These are phyloP conservation scores for Candida mesenterica DNA, from an alignment of 1,139 yeast species.

Conservation along the genomic window DNA sequence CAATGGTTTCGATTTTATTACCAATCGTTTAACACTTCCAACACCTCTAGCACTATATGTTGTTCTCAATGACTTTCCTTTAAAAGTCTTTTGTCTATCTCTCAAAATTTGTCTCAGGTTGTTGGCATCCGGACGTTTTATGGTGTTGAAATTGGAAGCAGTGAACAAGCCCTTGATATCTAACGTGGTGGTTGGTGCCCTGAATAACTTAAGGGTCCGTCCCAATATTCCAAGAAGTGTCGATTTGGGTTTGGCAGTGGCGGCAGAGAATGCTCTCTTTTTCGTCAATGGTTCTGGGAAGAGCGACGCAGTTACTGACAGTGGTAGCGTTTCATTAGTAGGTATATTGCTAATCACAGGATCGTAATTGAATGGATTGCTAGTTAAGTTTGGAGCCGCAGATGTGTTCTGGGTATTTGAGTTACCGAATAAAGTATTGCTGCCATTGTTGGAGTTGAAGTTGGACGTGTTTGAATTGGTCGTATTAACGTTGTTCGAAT, in stretches of 20 bases:
- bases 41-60: slow-evolving; percentile 12
- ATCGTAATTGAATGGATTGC: slow-evolving; percentile 29
- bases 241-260: slow-evolving; percentile 18
- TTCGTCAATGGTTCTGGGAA: slow-evolving; percentile 20
- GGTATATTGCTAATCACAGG: slow-evolving; percentile 21
- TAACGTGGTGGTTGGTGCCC: slow-evolving; percentile 16
- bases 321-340: slow-evolving; percentile 27
- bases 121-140: slow-evolving; percentile 12
- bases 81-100: no score
- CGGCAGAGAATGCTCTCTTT: slow-evolving; percentile 21
- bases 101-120: no score
- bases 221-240: slow-evolving; percentile 38
- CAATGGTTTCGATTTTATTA: slow-evolving; percentile 42
- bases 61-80: slow-evolving; percentile 12
- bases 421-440: neutral
- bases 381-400: slow-evolving; percentile 4
- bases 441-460: no score
- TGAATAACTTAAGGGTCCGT: slow-evolving; percentile 36
- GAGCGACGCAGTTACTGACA: slow-evolving; percentile 35
- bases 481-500: slow-evolving; percentile 4
- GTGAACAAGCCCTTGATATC: slow-evolving; percentile 27
- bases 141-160: slow-evolving; percentile 16
- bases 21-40: slow-evolving; percentile 33
- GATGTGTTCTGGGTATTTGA: neutral
- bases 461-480: no score